A percentile compares a stretch with the other conserved stretches of the same genome.
Evolutionary conservation across 2,329 filamentous ascomycete genomes (phyloP).

Genomic region (Nectriaceae sp.): DNA sequence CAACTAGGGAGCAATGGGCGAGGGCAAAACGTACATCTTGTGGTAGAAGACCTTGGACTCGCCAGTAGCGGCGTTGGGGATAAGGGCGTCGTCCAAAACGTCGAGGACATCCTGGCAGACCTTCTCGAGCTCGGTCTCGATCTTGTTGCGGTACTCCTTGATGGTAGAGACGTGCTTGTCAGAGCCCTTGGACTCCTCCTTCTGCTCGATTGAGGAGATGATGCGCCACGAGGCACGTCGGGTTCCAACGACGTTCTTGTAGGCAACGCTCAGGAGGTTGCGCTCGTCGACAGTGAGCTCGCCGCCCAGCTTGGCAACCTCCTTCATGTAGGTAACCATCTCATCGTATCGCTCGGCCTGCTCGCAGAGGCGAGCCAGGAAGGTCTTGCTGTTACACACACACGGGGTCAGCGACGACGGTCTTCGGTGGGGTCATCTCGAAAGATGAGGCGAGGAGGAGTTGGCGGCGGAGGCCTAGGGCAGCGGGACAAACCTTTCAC

Average conservation of each 20-base stretch:
- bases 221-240: conserved; percentile 99
- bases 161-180: conserved; percentile 94
- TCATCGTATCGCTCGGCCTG: conserved; percentile 99
- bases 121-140: conserved; percentile 94
- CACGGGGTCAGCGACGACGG: conserved; percentile 28
- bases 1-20: neutral
- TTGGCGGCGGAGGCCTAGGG: conserved; percentile 12
- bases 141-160: conserved; percentile 97
- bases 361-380: conserved; percentile 99
- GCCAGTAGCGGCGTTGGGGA: conserved; percentile 93
- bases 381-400: conserved; percentile 79
- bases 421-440: conserved; percentile 20
- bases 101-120: conserved; percentile 98
- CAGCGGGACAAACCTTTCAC: conserved; percentile 63
- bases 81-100: conserved; percentile 89
- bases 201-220: conserved; percentile 99
- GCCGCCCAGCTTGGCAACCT: conserved; percentile 86
- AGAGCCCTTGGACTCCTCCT: conserved; percentile 98
- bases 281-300: conserved; percentile 95
- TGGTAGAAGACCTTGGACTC: conserved; percentile 99
- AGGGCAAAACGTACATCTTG: conserved; percentile 79
- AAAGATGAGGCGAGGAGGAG: conserved; percentile 18
- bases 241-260: conserved; percentile 99
- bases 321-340: conserved; percentile 99
- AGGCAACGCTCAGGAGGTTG: conserved; percentile 97